Evolutionary conservation across 768 basidiomycete genomes (phyloP).

Genomic region (Coprinopsis marcescibilis): DNA sequence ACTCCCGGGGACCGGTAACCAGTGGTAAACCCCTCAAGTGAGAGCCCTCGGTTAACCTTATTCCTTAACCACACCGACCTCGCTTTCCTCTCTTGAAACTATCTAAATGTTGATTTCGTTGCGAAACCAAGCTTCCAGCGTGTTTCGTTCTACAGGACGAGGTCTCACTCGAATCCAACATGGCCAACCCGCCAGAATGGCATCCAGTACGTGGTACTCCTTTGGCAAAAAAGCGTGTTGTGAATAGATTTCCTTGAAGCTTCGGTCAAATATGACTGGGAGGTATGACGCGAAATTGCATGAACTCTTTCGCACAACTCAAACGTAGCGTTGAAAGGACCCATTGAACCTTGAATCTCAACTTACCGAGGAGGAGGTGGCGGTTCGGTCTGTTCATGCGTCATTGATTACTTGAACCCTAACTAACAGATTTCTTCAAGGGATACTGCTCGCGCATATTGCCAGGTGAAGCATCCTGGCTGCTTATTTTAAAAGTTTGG

Average conservation of each 20-base stretch:
- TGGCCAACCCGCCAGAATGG: background rate
- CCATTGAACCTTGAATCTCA: conserved; percentile 74
- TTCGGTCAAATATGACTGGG: conserved; percentile 39
- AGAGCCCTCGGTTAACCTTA: too few species aligned
- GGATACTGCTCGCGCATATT: conserved; percentile 74
- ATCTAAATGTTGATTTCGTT: background rate
- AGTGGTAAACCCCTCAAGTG: background rate
- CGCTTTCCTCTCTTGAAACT: background rate
- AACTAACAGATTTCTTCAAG: conserved; percentile 31
- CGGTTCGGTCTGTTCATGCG: conserved; percentile 59
- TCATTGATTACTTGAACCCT: background rate
- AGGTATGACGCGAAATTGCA: conserved; percentile 21
- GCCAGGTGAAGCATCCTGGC: conserved; percentile 47
- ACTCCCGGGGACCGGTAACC: background rate
- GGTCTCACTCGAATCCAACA: background rate
- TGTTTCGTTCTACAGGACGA: background rate
- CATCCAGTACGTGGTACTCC: conserved; percentile 2
- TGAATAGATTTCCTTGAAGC: conserved; percentile 19
- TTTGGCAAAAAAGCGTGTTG: background rate
- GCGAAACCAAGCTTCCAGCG: background rate
- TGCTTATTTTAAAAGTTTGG: background rate
- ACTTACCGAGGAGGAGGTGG: conserved; percentile 85
- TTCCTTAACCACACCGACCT: background rate
- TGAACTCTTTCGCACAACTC: background rate
- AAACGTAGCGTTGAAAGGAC: conserved; percentile 51